Base-by-base conservation (phyloP, 129 eudicot genomes). In the Arctium minus region DNA sequence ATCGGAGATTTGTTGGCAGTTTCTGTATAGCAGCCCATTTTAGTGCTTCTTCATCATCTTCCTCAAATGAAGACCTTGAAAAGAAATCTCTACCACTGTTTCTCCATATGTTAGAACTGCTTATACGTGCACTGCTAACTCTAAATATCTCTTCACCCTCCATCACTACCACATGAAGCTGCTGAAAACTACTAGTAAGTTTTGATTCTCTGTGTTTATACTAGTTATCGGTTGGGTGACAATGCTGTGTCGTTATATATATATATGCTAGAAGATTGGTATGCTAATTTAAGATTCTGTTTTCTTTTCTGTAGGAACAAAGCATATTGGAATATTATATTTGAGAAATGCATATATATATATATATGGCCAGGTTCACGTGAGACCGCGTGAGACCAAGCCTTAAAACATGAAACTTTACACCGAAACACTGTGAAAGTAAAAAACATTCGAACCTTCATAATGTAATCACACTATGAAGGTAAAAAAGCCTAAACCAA, bases 1-100 rank as follows among this genome's bases (percentile, higher is more conserved):
- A 31, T 17, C 98, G 86, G 39, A 79, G 82, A 64, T 79, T 86
- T 0, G 98, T 94, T 39, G 98, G 98, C 7, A 94, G 87, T 74
- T 88, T 92, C 70, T 90, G 91, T 2, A 94, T 80, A 12, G 98
- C 97, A 40, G 97, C 98, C 98, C 98, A 94, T 86, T 79, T 92
- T 32, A 94, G 70, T 0, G 97, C 95, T 44, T 92, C 95, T 84
- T 94, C 98, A 30, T 94, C 98, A n/a, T 92, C 92, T 42, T 85
- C 88, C 10, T 84, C 78, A 48, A 56, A 80, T 13, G 89, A 79
- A 77, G 94, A 91, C 42, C 73, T 73, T 6, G 98, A 91, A 80
- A 93, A 91, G 6, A 89, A 69, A 12, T 94, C 98, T 70, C 87
- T 77, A 12, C 86, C 90, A 73, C 86, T 90, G 60, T 80, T 86